Percentiles rank a stretch among this genome's conserved stretches.
phyloP scores from a whole-genome alignment of 2,329 filamentous ascomycete species.

The Aureobasidium lini region DNA sequence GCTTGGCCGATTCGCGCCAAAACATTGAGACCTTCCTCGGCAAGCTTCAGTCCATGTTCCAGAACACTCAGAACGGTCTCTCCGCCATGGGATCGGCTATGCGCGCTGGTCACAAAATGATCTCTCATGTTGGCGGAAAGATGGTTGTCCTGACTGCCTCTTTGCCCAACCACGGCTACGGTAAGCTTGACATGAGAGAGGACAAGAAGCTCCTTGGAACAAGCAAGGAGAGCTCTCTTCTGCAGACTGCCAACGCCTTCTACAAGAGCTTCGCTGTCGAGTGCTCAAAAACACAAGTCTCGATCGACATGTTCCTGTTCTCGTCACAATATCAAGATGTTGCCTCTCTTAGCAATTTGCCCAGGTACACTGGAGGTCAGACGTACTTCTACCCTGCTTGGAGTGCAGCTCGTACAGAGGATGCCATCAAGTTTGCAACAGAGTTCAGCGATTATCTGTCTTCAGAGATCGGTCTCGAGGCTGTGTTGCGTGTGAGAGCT shows the following conservation, averaged over 20 bases:
- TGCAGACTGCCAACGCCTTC: constrained; percentile 91
- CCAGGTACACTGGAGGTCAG: constrained; percentile 91
- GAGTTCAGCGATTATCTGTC: constrained; percentile 98
- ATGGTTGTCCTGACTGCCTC: constrained; percentile 86
- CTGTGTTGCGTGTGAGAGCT: constrained; percentile 88
- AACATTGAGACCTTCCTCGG: constrained; percentile 88
- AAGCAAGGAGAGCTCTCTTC: constrained; percentile 75
- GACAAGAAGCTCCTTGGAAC: constrained; percentile 95
- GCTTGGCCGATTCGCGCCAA: constrained; percentile 76
- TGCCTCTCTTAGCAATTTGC: constrained; percentile 88
- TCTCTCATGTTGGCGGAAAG: constrained; percentile 89
- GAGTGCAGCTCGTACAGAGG: constrained; percentile 88
- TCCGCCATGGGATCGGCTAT: constrained; percentile 96
- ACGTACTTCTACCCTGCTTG: constrained; percentile 98
- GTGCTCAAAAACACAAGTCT: constrained; percentile 97
- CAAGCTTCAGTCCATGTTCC: constrained; percentile 93
- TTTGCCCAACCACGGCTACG: constrained; percentile 80
- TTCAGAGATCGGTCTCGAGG: constrained; percentile 90
- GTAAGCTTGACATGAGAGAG: constrained; percentile 86
- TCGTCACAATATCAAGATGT: constrained; percentile 96
- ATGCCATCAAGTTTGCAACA: constrained; percentile 94
- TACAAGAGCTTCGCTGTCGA: constrained; percentile 99
- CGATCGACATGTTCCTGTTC: constrained; percentile 97
- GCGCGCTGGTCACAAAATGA: constrained; percentile 88
- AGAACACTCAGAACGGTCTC: constrained; percentile 78